phyloP scores from a whole-genome alignment of 2,329 filamentous ascomycete species.

The Xylariaceae sp. region DNA sequence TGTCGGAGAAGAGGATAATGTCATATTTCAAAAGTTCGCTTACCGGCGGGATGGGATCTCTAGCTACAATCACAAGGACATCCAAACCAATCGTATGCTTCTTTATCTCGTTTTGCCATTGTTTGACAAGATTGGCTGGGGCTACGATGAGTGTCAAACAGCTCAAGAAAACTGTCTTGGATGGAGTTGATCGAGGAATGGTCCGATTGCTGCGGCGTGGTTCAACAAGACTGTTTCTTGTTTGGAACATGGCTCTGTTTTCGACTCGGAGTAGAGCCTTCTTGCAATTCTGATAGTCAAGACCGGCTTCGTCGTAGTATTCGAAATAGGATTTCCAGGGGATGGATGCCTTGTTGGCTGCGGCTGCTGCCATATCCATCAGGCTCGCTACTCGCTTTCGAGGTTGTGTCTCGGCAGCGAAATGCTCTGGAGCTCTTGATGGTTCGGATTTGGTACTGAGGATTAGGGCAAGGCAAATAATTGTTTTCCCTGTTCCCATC shows the following conservation, averaged over 20 bases:
- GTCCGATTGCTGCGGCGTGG: conserved; percentile 37
- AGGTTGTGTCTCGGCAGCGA: conserved; percentile 36
- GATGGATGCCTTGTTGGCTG: conserved; percentile 60
- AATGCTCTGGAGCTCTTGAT: conserved; percentile 63
- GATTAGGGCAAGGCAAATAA: conserved; percentile 77
- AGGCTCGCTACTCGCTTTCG: conserved; percentile 51
- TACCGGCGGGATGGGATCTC: conserved; percentile 51
- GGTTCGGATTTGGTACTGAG: conserved; percentile 68
- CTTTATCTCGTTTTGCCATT: conserved; percentile 77
- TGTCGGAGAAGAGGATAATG: conserved; percentile 72
- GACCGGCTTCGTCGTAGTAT: conserved; percentile 41
- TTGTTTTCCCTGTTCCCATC: conserved; percentile 81
- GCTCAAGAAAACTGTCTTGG: conserved; percentile 58
- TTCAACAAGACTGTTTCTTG: conserved; percentile 39
- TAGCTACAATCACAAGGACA: conserved; percentile 59
- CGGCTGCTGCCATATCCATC: conserved; percentile 73
- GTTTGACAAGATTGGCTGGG: conserved; percentile 75
- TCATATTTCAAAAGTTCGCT: conserved; percentile 64
- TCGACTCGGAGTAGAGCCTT: conserved; percentile 45
- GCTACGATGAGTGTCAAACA: conserved; percentile 73
- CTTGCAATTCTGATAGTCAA: conserved; percentile 52
- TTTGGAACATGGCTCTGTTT: conserved; percentile 58
- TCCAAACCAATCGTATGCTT: conserved; percentile 70
- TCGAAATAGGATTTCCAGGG: conserved; percentile 69
- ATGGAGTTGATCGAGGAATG: conserved; percentile 27